A percentile compares a stretch with the other conserved stretches of the same genome.
These are phyloP conservation scores for Gracilariopsis chorda DNA, from an alignment of 23 red algal genomes.

Conservation along the genomic window DNA sequence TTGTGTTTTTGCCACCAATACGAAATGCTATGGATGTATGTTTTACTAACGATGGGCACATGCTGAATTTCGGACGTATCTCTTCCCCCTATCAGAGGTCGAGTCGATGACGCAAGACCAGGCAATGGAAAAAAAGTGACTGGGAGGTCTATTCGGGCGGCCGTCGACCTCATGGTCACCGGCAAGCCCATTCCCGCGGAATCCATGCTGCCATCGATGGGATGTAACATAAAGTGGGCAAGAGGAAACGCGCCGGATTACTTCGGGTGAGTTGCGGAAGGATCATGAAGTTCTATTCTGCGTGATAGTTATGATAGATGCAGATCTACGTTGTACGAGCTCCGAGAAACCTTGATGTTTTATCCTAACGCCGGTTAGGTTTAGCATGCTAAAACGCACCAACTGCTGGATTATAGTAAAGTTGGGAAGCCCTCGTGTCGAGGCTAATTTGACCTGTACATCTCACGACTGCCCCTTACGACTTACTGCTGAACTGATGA, in stretches of 20 bases:
- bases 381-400: too few species aligned
- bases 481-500: too few species aligned
- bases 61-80: too few species aligned
- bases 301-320: neutral
- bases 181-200: conserved; percentile 37
- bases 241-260: conserved; percentile 42
- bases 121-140: conserved; percentile 51
- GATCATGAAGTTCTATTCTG: neutral
- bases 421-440: neutral
- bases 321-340: neutral
- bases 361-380: too few species aligned
- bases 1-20: neutral
- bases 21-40: too few species aligned
- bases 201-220: conserved; percentile 61
- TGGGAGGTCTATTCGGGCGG: conserved; percentile 66
- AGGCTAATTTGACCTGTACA: neutral
- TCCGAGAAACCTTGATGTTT: too few species aligned
- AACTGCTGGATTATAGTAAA: neutral
- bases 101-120: conserved; percentile 79
- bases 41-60: too few species aligned
- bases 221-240: conserved; percentile 92
- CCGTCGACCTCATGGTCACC: conserved; percentile 47
- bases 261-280: neutral
- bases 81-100: neutral
- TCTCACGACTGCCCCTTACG: neutral